Evolutionary conservation across 78 protist genomes (phyloP), one percentile per base, ranked within the genome.

Genomic region (Acrasis kona): DNA sequence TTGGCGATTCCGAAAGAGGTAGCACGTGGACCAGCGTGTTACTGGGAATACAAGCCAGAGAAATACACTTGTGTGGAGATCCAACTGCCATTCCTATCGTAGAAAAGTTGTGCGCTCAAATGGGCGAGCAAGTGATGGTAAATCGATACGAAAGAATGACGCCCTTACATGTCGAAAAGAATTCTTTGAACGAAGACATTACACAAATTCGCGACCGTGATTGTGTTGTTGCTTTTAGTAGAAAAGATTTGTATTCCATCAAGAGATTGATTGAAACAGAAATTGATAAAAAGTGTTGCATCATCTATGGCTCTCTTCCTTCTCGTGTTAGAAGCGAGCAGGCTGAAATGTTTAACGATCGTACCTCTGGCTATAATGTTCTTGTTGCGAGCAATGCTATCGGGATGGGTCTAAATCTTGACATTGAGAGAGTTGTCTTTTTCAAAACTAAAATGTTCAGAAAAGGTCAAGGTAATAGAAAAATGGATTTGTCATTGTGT

Each of bases 341-440:
- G 42, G 70, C 91, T 0, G 29, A 41, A 28, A 29, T 29, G 0
- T 89, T 84, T 77, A 89, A 89, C 72, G 71, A 65, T 6, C 41
- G 35, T 0, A 50, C 19, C 19, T 50, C 61, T 50, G 61, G 61
- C 19, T 3, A 37, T 29, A n/a, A 29, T 5, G 79, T 76, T 6
- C 61, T 91, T 2, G 84, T 91, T 3, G 92, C 95, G 28, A 58
- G 91, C 1, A 92, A 91, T 61, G 92, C 92, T 0, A 70, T 91
- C 40, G 95, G 91, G 32, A 87, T 87, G 89, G 95, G 95, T 29
- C 82, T 91, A 19, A 91, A 91, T 75, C 58, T 91, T 10, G 80
- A 87, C 72, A 87, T 84, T 31, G 10, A 78, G 28, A 72, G 92
- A 34, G 61, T 85, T 5, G 68, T 86, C 7, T 84, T 88, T 50